These are phyloP conservation scores for Penicillium sp. DNA, from an alignment of 2,329 filamentous ascomycete species.

Conservation along the genomic window DNA sequence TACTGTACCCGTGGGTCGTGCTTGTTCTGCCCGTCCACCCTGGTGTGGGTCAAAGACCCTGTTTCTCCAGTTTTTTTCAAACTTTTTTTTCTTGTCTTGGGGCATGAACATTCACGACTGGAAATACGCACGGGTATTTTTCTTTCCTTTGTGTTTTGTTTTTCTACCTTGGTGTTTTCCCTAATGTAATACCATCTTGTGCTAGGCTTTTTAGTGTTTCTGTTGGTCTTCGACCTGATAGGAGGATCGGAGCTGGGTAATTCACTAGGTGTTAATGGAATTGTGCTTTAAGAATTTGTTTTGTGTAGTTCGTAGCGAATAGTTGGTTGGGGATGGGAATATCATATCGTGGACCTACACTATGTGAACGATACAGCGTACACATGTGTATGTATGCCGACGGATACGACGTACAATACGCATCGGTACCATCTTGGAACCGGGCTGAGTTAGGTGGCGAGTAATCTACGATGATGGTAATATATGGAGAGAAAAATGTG, in stretches of 20 bases:
- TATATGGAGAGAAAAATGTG: background rate
- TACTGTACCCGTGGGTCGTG: slow-evolving; percentile 13
- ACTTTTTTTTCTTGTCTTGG: background rate
- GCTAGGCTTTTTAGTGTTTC: slow-evolving; percentile 13
- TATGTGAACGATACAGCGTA: too few species aligned
- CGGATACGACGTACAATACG: too few species aligned
- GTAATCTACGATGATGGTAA: background rate
- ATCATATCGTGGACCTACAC: background rate
- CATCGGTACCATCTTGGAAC: too few species aligned
- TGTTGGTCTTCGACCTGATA: slow-evolving; percentile 1
- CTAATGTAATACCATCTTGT: slow-evolving; percentile 30
- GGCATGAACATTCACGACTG: background rate
- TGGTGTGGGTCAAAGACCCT: slow-evolving; percentile 2
- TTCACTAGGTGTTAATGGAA: slow-evolving; percentile 24
- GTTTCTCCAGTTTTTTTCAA: slow-evolving; percentile 3
- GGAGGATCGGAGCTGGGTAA: slow-evolving; percentile 11
- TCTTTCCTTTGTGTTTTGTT: background rate
- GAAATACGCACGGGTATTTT: slow-evolving; percentile 3
- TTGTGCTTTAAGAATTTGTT: slow-evolving; percentile 3
- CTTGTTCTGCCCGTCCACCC: slow-evolving; percentile 4
- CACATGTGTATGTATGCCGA: too few species aligned
- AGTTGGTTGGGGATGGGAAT: too few species aligned
- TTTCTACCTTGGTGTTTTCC: slow-evolving; percentile 5
- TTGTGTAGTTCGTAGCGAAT: background rate
- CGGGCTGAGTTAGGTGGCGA: background rate